A percentile compares a stretch with the other conserved stretches of the same genome.
Evolutionary conservation across 2,329 filamentous ascomycete species (phyloP).

Genomic region (Fusarium robinianum): DNA sequence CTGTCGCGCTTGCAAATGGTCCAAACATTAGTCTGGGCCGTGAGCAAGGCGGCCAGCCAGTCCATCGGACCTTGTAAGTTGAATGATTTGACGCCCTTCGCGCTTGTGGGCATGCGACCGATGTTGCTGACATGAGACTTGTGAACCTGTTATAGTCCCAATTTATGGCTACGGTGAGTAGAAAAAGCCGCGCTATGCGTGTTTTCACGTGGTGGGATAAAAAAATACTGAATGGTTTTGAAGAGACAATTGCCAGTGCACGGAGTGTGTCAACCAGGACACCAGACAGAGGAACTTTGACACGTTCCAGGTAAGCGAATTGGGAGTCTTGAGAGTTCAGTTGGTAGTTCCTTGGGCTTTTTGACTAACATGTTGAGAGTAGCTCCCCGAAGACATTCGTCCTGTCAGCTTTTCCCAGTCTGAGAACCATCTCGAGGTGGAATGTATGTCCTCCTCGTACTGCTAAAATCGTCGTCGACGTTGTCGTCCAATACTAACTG

Average conservation of each 20-base stretch:
- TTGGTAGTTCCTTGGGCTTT: too few species aligned
- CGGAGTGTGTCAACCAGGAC: conserved; percentile 47
- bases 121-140: conserved; percentile 15
- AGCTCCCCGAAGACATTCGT: conserved; percentile 42
- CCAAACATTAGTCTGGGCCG: conserved; percentile 22
- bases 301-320: conserved; percentile 43
- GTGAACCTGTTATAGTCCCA: conserved; percentile 31
- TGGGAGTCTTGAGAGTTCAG: background rate
- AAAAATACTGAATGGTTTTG: conserved; percentile 12
- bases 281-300: conserved; percentile 50
- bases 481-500: too few species aligned
- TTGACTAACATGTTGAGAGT: background rate
- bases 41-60: conserved; percentile 5
- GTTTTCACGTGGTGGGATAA: conserved; percentile 4
- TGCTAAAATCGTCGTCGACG: background rate
- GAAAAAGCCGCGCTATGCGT: conserved; percentile 3
- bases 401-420: conserved; percentile 37
- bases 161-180: conserved; percentile 39
- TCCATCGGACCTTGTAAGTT: conserved; percentile 30
- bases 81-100: background rate
- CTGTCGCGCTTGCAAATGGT: conserved; percentile 17
- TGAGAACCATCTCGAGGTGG: conserved; percentile 39
- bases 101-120: conserved; percentile 10
- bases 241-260: conserved; percentile 52
- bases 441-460: conserved; percentile 38